Evolutionary conservation across 176 grass and related monocot species (phyloP), one percentile per base, ranked within the genome.

Genomic region (Paspalum vaginatum): DNA sequence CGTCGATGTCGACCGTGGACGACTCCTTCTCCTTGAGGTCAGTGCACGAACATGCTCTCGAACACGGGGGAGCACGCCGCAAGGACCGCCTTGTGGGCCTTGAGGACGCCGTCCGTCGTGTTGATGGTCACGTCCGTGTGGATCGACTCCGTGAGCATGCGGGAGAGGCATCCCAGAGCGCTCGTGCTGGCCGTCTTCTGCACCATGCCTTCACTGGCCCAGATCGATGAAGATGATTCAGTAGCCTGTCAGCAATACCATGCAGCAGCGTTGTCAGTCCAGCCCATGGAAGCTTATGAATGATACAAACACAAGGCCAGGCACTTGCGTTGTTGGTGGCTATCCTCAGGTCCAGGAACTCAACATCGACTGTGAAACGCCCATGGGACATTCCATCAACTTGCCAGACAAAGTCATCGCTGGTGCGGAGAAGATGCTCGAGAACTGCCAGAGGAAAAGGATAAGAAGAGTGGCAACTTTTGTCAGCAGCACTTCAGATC

Each of bases 311-410:
- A 61, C 12, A 26, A 27, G 72, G 69, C 3, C 20, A 24, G 70
- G 48, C 57, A 76, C 89, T 95, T 91, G 75, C 92, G 85, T 91
- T 92, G 55, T 78, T 86, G 16, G 44, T 74, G 70, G 84, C 80
- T 54, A 95, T 79, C 79, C 76, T 98, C 67, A 98, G 81, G 80
- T 98, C 88, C 73, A 98, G 74, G 85, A 98, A 98, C 75, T 98
- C 96, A 14, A 98, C 90, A 45, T 95, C 96, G 39, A 98, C 61
- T 2, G 68, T 86, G 51, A 98, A 91, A 51, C 86, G 92, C 32
- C 92, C 92, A 59, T 88, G 84, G 72, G 77, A 87, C 65, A 86
- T 73, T 15, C 38, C 78, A 72, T 98, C 92, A 54, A 91, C 52
- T 72, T 75, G 88, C 90, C 96, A 98, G 7, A 86, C 62, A 76